phyloP scores from a whole-genome alignment of 2,329 filamentous ascomycete genomes.

The Gaeumannomyces tritici region DNA sequence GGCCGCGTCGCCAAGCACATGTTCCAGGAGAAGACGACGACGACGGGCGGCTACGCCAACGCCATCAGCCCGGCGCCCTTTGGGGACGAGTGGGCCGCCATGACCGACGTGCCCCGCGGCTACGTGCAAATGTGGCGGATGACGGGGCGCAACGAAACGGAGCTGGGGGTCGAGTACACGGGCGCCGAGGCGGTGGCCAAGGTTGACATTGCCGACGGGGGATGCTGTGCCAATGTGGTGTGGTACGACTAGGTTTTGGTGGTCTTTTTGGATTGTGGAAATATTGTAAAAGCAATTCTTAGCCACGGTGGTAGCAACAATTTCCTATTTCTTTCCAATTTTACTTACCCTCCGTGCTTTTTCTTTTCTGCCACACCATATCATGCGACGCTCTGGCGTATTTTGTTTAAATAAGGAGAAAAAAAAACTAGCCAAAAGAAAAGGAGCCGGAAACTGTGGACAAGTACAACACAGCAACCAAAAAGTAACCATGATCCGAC shows the following conservation, averaged over 20 bases:
- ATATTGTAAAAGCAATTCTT: too few relatives aligned
- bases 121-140: slow-evolving; percentile 15
- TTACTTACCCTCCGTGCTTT: too few relatives aligned
- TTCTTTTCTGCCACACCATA: too few relatives aligned
- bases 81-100: slow-evolving; percentile 9
- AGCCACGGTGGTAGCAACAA: too few relatives aligned
- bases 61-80: slow-evolving; percentile 10
- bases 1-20: slow-evolving; percentile 10
- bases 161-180: slow-evolving; percentile 8
- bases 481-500: neutral
- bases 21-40: slow-evolving; percentile 12
- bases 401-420: too few relatives aligned
- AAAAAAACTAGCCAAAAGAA: too few relatives aligned
- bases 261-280: too few relatives aligned
- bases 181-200: slow-evolving; percentile 9
- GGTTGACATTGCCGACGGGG: slow-evolving; percentile 10
- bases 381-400: too few relatives aligned
- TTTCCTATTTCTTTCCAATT: too few relatives aligned
- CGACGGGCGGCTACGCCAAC: slow-evolving; percentile 10
- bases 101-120: slow-evolving; percentile 10
- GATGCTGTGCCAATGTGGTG: slow-evolving; percentile 14
- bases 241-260: slow-evolving; percentile 14
- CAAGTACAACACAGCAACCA: too few relatives aligned
- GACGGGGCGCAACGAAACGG: slow-evolving; percentile 2
- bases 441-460: too few relatives aligned